Evolutionary conservation across 1,284 basidiomycete genomes (phyloP), one percentile per base, ranked within the genome.

Genomic region (Apiotrichum akiyoshidainum): DNA sequence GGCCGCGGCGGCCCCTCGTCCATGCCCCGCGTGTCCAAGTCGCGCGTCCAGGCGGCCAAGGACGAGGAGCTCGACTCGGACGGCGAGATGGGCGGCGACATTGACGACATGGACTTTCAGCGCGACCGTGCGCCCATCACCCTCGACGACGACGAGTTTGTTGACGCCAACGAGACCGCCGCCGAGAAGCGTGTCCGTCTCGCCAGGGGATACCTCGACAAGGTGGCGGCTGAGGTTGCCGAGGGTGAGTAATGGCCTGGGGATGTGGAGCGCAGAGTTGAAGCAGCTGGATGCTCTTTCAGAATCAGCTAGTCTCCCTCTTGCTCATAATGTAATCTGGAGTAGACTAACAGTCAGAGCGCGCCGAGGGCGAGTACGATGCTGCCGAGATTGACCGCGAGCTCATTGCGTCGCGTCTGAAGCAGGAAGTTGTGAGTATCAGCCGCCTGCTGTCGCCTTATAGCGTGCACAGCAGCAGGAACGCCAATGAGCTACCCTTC

Each of bases 321-420:
- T 13, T 45, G 53, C 44, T 26, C 44, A 11, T n/a, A n/a, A n/a
- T n/a, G n/a, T n/a, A n/a, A n/a, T n/a, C n/a, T n/a, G n/a, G n/a
- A n/a, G n/a, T n/a, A n/a, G n/a, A n/a, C 44, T 21, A 45, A 35
- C 64, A 42, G 22, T 31, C 52, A 70, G 67, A 61, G 52, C 59
- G 26, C 19, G 71, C 72, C 52, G 89, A 90, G 35, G 89, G 87
- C 35, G 90, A 92, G 61, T 91, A 87, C 63, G 94, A 99, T 71
- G 95, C 95, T 3, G 92, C 90, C 0, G 92, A 94, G 65, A 86
- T 95, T 50, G 94, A 98, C 80, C 84, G 85, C 65, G 93, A 97
- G 64, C 83, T 96, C 65, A 91, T 99, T 62, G 90, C 91, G 46
- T 84, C 92, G 17, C 82, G 94, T 49, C 80, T 99, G 64, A 90